These are phyloP conservation scores for Trichophaea hybrida DNA, from an alignment of 2,329 filamentous ascomycete genomes.

Conservation along the genomic window DNA sequence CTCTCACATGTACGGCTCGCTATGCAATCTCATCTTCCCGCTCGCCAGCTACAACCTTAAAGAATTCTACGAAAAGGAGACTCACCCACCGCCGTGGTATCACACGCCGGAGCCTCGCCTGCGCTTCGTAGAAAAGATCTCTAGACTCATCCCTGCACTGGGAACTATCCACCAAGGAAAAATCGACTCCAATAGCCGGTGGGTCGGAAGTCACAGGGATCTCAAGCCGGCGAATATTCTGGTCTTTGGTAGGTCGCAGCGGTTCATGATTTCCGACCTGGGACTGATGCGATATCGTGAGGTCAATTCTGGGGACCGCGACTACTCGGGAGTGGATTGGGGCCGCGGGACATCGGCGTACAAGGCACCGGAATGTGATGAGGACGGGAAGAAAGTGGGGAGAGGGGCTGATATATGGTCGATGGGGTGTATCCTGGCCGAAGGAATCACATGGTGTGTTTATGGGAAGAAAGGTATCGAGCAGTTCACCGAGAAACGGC, in stretches of 20 bases:
- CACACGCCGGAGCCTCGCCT: neutral
- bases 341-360: constrained; percentile 17
- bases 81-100: neutral
- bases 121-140: constrained; percentile 11
- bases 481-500: neutral
- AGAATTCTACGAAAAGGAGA: constrained; percentile 11
- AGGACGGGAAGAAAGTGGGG: constrained; percentile 14
- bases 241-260: constrained; percentile 11
- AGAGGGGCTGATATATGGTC: constrained; percentile 28
- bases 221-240: constrained; percentile 27
- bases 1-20: constrained; percentile 21
- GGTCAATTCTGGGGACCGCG: neutral
- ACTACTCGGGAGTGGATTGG: constrained; percentile 4
- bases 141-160: constrained; percentile 10
- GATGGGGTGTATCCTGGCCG: constrained; percentile 27
- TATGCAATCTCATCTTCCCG: constrained; percentile 25
- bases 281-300: constrained; percentile 23
- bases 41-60: constrained; percentile 20
- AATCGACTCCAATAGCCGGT: constrained; percentile 2
- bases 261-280: constrained; percentile 28
- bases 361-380: constrained; percentile 27
- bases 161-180: constrained; percentile 11
- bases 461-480: neutral
- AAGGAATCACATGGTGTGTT: constrained; percentile 19
- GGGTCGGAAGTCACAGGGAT: constrained; percentile 28